Base-by-base conservation (phyloP, 1,284 basidiomycete genomes). In the Salmacisia buchloeana region DNA sequence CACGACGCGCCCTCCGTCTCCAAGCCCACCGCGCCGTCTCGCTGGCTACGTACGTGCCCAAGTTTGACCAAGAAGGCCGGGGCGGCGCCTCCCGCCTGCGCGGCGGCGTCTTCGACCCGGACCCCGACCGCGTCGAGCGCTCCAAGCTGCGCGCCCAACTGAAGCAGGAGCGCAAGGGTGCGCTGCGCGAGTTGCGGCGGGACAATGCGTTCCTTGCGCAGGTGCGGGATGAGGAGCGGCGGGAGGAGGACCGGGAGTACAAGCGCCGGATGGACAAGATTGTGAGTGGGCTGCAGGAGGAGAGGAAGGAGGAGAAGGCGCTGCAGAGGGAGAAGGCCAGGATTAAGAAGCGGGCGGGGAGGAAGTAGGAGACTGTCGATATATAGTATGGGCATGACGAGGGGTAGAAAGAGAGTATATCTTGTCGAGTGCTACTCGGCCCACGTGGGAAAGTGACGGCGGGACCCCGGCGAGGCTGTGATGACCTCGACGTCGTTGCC, bases 1-100 rank as follows among this genome's bases (percentile, higher is more conserved):
- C 86, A 1, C 89, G 94, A 38, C 85, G 83, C 60, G 92, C 94
- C 0, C 86, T 99, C 39, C 83, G 84, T 12, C 84, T 98, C 33
- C 96, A 99, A 83, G 85, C 89, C 2, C 96, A 98, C 84, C 96
- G 94, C 78, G 92, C 94, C 2, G 93, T 98, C 60, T 91, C 96
- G 6, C 96, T 99, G 72, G 86, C 92, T 3, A 87, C 92, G 1
- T 93, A 91, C 79, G 85, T 92, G 29, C 96, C 96, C 77, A 94
- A 93, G 80, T 98, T 99, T 81, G 94, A 96, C 76, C 84, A 86
- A 45, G 68, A 73, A 43, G 85, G 87, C 41, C 49, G 49, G 13
- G 49, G 49, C 4, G 49, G 49, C 29, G 49, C 49, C 49, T 54
- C 49, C 49, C 49, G 49, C 21, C 49, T 54, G 9, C 49, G 49